Conservation (phyloP, 306 rosid genomes). For the Quercus variabilis region DNA sequence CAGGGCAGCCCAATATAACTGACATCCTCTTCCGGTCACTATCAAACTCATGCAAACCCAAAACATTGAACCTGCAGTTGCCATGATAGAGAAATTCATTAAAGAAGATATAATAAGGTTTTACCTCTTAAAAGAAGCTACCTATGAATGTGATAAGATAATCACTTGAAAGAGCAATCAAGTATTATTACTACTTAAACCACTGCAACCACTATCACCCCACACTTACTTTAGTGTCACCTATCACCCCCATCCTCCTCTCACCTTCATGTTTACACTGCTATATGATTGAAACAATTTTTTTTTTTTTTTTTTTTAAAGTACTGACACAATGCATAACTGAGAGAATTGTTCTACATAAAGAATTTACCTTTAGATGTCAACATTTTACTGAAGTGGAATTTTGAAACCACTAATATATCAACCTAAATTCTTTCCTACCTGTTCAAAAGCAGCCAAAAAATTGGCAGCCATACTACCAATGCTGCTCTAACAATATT, state of each 20-base stretch:
- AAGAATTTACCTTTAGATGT: neutral
- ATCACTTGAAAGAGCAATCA: neutral
- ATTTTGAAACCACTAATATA: neutral
- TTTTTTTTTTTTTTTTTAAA: too few relatives aligned
- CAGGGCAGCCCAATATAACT: conserved; percentile 79
- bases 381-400: neutral
- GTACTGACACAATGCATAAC: too few relatives aligned
- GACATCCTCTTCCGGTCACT: conserved; percentile 98
- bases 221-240: neutral
- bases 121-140: conserved; percentile 9
- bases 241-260: neutral
- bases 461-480: conserved; percentile 1
- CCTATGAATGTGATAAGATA: conserved; percentile 1
- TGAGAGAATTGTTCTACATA: neutral
- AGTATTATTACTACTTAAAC: conserved; percentile 2
- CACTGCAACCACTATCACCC: neutral
- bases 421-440: neutral
- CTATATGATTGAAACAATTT: neutral
- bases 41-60: conserved; percentile 95
- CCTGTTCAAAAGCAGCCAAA: neutral
- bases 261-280: neutral
- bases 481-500: conserved; percentile 1
- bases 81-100: conserved; percentile 26
- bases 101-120: conserved; percentile 1
- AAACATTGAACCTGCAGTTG: conserved; percentile 75